phyloP scores from a whole-genome alignment of 352 stramenopile species.

The Aphanomyces cochlioides region DNA sequence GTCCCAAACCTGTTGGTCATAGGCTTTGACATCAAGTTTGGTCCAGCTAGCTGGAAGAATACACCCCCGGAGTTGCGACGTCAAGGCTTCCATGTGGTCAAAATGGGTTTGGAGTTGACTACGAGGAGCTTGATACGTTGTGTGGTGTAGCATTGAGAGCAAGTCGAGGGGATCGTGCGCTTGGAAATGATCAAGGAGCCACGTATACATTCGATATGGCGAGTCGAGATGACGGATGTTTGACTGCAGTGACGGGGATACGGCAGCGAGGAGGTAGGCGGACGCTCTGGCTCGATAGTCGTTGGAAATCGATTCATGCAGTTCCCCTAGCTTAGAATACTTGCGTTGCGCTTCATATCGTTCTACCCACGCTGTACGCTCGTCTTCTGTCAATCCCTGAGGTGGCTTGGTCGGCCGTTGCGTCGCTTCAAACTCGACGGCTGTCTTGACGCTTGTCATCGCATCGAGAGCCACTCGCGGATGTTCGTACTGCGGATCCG shows the following conservation, averaged over 20 bases:
- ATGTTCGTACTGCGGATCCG: slow-evolving; percentile 15
- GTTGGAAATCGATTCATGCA: neutral
- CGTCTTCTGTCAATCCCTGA: neutral
- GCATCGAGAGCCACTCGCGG: neutral
- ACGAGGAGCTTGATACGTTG: neutral
- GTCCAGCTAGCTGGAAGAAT: neutral
- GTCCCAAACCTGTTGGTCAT: slow-evolving; percentile 12
- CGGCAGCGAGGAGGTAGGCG: neutral
- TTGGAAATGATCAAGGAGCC: neutral
- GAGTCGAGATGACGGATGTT: neutral
- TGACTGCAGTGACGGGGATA: neutral
- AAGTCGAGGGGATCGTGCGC: neutral
- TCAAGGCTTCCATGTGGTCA: neutral
- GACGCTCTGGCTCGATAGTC: neutral
- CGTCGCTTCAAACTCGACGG: neutral
- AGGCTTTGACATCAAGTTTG: neutral
- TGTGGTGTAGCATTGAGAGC: neutral
- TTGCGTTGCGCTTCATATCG: neutral
- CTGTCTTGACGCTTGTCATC: neutral
- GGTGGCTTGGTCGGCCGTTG: neutral
- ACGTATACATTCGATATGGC: neutral
- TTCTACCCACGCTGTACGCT: neutral
- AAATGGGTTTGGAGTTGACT: neutral
- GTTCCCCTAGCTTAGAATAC: neutral
- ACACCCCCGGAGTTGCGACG: neutral